Evolutionary conservation across 2,329 filamentous ascomycete species (phyloP), one percentile per base, ranked within the genome.

Genomic region (Didymella keratinophila): DNA sequence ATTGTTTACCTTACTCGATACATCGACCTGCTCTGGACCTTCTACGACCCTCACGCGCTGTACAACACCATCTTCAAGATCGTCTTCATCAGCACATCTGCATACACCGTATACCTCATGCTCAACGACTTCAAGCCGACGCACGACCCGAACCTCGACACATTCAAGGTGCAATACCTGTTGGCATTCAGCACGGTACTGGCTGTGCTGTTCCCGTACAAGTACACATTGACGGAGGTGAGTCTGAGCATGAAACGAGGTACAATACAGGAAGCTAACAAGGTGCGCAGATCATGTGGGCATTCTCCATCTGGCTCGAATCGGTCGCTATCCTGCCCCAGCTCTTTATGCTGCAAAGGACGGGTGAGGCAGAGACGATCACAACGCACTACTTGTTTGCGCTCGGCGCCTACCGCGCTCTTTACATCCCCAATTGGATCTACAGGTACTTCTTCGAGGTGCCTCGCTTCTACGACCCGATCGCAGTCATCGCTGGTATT

Each of bases 371-470:
- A 11, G 95, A 99, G 81, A 97, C 95, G n/a, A 99, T 99, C 74
- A 99, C 95, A 12, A 97, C 93, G 1, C 94, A 99, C 80, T 99
- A 99, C 78, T 86, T 99, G 41, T 97, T 97, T 74, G 94, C 96
- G 14, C 84, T 99, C 36, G 95, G 95, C 32, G 82, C 89, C 63
- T 99, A 99, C 82, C 86, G 95, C 56, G 92, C 93, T 3, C 83
- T 99, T 56, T 99, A 99, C 80, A 99, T 99, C 69, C 95, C 95
- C 66, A 99, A 99, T 81, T 99, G 95, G 95, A 88, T 98, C 71
- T 98, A 92, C 80, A 85, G 95, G 55, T 98, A 94, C 80, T 86
- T 91, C 68, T 84, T 86, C 50, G 93, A 97, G 78, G 82, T 86
- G 49, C 74, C 73, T 21, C 64, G 60, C 32, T 89, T 92, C 77